A percentile compares a stretch with the other conserved stretches of the same genome.
Evolutionary conservation across 1,284 basidiomycete genomes (phyloP).

Genomic region (Tylopilus sp.): DNA sequence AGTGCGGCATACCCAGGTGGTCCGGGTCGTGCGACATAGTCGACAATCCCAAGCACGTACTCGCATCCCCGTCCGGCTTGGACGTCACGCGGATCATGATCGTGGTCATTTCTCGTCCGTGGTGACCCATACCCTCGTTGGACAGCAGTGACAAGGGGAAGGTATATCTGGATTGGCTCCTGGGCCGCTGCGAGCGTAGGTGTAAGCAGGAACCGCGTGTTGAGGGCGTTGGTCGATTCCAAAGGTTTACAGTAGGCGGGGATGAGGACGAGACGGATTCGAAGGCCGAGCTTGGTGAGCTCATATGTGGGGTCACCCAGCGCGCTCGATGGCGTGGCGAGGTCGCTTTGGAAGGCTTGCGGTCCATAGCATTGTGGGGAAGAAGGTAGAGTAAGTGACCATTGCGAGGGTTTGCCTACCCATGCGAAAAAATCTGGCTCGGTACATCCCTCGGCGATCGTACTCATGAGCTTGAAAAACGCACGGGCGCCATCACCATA

Average conservation of each 20-base stretch:
- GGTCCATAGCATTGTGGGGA: constrained; percentile 30
- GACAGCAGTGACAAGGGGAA: constrained; percentile 14
- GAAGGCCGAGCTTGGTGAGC: constrained; percentile 36
- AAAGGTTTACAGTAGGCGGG: constrained; percentile 35
- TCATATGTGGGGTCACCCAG: constrained; percentile 37
- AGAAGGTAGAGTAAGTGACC: constrained; percentile 36
- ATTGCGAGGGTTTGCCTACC: constrained; percentile 33
- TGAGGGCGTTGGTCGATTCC: constrained; percentile 24
- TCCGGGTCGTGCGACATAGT: constrained; percentile 35
- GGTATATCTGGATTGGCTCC: constrained; percentile 34
- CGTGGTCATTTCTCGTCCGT: constrained; percentile 15
- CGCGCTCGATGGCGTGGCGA: constrained; percentile 16
- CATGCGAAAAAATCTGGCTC: constrained; percentile 38
- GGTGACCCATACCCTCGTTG: constrained; percentile 10
- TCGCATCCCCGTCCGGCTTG: constrained; percentile 20
- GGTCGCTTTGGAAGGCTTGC: constrained; percentile 21
- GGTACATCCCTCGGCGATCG: constrained; percentile 30
- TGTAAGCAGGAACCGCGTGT: constrained; percentile 28
- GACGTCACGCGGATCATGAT: constrained; percentile 25
- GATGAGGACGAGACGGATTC: constrained; percentile 28
- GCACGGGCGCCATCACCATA: constrained; percentile 27
- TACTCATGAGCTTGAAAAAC: constrained; percentile 33
- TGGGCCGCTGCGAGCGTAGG: constrained; percentile 27
- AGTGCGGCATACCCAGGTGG: constrained; percentile 36
- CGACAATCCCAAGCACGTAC: constrained; percentile 35